These are phyloP conservation scores for Russula griseocarnosa DNA, from an alignment of 768 basidiomycete genomes.

Conservation along the genomic window DNA sequence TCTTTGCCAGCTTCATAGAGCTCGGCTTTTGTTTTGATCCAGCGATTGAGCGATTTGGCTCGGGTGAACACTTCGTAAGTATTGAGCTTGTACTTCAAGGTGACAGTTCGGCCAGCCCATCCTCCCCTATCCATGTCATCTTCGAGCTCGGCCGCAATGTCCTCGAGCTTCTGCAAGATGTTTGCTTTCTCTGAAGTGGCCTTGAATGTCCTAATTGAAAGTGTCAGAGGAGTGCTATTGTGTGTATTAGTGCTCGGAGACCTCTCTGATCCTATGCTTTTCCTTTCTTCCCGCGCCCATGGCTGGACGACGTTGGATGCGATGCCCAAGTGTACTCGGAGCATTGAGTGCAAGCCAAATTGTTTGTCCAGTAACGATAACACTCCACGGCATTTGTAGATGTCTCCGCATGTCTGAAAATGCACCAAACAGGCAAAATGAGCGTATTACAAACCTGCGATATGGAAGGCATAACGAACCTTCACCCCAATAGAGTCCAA, in stretches of 20 bases:
- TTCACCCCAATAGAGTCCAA: slow-evolving; percentile 85
- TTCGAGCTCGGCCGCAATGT: slow-evolving; percentile 77
- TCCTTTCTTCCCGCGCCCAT: slow-evolving; percentile 72
- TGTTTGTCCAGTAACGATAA: slow-evolving; percentile 84
- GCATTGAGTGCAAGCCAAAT: slow-evolving; percentile 71
- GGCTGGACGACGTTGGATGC: slow-evolving; percentile 80
- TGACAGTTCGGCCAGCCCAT: slow-evolving; percentile 86
- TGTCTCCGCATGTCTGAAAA: slow-evolving; percentile 81
- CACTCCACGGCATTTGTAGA: slow-evolving; percentile 67
- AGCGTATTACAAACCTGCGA: background rate
- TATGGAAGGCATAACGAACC: slow-evolving; percentile 39
- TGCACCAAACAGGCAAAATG: background rate
- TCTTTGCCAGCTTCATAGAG: slow-evolving; percentile 79
- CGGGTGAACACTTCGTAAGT: slow-evolving; percentile 86
- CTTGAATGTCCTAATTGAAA: slow-evolving; percentile 61
- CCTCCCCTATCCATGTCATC: slow-evolving; percentile 72
- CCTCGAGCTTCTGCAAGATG: slow-evolving; percentile 72
- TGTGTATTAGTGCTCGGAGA: slow-evolving; percentile 30
- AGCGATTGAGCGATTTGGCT: slow-evolving; percentile 73
- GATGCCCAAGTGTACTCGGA: slow-evolving; percentile 81
- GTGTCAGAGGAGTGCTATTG: background rate
- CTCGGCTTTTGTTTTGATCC: slow-evolving; percentile 71
- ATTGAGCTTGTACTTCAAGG: slow-evolving; percentile 89
- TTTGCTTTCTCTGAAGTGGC: slow-evolving; percentile 59
- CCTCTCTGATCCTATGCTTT: slow-evolving; percentile 92